Conservation (phyloP, 1,284 basidiomycete genomes). For the Rhodotorula sp. region DNA sequence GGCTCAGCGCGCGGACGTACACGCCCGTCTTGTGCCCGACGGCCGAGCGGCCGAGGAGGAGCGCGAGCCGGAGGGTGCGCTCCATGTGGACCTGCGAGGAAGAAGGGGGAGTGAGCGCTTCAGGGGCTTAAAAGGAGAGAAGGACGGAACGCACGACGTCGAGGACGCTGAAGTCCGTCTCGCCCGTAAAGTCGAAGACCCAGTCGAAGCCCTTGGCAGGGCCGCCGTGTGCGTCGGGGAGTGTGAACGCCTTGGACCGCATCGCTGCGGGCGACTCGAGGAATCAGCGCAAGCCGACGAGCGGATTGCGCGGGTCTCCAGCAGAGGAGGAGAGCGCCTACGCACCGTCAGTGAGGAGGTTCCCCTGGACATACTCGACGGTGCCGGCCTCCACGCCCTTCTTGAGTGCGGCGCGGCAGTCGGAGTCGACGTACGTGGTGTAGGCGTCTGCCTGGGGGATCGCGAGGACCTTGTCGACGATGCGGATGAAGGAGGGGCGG, state of each 20-base stretch:
- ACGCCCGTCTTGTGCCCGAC: conserved; percentile 10
- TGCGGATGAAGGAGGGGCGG: conserved; percentile 22
- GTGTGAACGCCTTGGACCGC: conserved; percentile 21
- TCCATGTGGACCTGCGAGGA: conserved; percentile 35
- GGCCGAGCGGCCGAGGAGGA: conserved; percentile 24
- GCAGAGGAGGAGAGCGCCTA: neutral
- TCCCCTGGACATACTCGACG: conserved; percentile 34
- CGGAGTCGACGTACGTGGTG: conserved; percentile 28
- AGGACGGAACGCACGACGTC: conserved; percentile 18
- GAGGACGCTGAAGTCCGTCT: conserved; percentile 19
- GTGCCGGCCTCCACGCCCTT: neutral
- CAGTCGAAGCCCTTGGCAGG: conserved; percentile 27
- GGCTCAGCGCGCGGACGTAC: conserved; percentile 24
- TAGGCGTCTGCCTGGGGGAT: conserved; percentile 26
- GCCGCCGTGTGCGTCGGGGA: conserved; percentile 22
- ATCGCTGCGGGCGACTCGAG: conserved; percentile 2
- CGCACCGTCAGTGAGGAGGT: conserved; percentile 16
- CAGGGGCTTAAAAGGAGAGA: neutral
- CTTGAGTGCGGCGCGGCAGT: conserved; percentile 7
- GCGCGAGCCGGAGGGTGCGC: conserved; percentile 32
- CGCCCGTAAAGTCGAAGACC: conserved; percentile 38
- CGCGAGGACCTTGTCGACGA: conserved; percentile 34
- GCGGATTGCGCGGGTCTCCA: neutral
- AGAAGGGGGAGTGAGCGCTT: neutral
- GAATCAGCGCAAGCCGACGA: neutral